Evolutionary conservation across 1,284 basidiomycete species (phyloP).

Genomic region (Moniliophthora roreri): DNA sequence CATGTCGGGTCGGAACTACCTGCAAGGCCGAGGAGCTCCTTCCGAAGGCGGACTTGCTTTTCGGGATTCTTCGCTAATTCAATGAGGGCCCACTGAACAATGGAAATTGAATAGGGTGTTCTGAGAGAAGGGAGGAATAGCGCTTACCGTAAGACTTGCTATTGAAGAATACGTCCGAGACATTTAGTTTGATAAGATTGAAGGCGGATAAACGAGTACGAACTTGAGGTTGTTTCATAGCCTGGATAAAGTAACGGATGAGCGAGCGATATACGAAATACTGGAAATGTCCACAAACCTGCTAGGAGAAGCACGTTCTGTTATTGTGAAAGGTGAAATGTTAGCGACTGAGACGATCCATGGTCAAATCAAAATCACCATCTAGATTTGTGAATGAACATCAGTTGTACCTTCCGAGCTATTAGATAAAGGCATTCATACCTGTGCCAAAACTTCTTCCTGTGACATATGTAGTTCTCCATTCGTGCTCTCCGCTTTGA

Average conservation of each 20-base stretch:
- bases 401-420: constrained; percentile 14
- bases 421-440: constrained; percentile 13
- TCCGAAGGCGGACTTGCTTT: constrained; percentile 25
- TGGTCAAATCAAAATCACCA: not conserved
- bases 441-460: constrained; percentile 65
- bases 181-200: not conserved
- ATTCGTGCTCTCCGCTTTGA: constrained; percentile 47
- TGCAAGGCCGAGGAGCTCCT: constrained; percentile 23
- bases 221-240: constrained; percentile 42
- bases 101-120: not conserved
- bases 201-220: constrained; percentile 11
- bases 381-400: not conserved
- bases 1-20: constrained; percentile 19
- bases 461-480: constrained; percentile 50
- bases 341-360: not conserved
- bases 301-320: constrained; percentile 39
- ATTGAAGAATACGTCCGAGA: not conserved
- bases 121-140: not conserved
- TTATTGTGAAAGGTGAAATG: too few relatives aligned
- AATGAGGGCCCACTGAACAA: constrained; percentile 29
- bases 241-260: not conserved
- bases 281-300: constrained; percentile 18
- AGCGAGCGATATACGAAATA: not conserved
- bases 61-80: constrained; percentile 24
- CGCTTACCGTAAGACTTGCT: constrained; percentile 26